Base-by-base conservation (phyloP, 495 filamentous ascomycete species). In the Xylaria nigripes region DNA sequence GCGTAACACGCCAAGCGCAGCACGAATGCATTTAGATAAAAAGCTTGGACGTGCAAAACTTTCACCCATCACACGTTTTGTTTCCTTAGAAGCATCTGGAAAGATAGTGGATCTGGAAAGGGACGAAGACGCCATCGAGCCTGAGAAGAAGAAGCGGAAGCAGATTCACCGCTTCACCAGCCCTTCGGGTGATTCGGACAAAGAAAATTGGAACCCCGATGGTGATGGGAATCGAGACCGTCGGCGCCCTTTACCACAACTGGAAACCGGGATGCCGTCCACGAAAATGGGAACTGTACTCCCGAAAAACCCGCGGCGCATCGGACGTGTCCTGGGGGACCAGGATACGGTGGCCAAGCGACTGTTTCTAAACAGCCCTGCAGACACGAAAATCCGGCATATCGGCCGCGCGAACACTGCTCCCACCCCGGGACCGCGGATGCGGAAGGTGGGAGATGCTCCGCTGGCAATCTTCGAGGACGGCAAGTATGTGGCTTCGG, bases 191-290 rank as follows among this genome's bases (percentile, higher is more conserved):
- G 91, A 95, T 49, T 94, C 89, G 1, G 91, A 96, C 62, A 96
- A 96, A 66, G 91, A 96, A 71, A 96, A 96, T 65, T 93, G 87
- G 88, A 78, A 84, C 45, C 59, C 76, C 50, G 55, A 76, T 65
- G 53, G 74, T 74, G 64, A 76, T 55, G 61, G 82, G 69, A 61
- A 76, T 70, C 47, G 68, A 49, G 24, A 63, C 57, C 38, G 70
- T 66, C 60, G 42, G 48, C 57, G 51, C 22, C 56, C 16, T 41
- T 48, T 48, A 10, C 61, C 57, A 24, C 48, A 54, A 4, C 63
- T 58, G 1, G 53, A 55, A 36, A 19, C 27, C 7, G 32, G 22
- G 4, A 41, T 21, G 4, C 50, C 53, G 27, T 40, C 53, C 13
- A 40, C 27, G 10, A 50, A 56, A 34, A 1, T 6, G 3, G 51